Conservation (phyloP, 306 rosid genomes). For the Begonia peltatifolia region DNA sequence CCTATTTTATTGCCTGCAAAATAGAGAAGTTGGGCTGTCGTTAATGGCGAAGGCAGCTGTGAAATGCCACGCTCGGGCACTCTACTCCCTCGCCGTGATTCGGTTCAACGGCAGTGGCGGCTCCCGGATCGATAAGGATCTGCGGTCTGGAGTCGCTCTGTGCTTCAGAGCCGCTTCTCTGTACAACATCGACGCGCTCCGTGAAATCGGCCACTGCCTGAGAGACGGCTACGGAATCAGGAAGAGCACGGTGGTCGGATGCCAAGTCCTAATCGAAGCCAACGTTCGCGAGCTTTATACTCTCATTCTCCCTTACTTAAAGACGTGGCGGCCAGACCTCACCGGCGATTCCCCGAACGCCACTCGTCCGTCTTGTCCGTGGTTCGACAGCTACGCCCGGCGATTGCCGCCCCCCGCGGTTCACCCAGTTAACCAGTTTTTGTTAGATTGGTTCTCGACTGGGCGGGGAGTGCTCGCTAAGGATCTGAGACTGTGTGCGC, state of each 20-base stretch:
- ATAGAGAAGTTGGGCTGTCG: constrained; percentile 47
- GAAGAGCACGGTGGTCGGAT: constrained; percentile 43
- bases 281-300: constrained; percentile 55
- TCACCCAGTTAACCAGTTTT: constrained; percentile 50
- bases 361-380: constrained; percentile 13
- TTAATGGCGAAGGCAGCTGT: constrained; percentile 75
- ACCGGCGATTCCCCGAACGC: constrained; percentile 7
- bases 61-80: constrained; percentile 48
- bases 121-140: constrained; percentile 40
- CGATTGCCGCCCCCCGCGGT: constrained; percentile 31
- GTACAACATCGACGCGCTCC: constrained; percentile 73
- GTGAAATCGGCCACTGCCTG: constrained; percentile 83
- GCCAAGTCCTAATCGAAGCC: constrained; percentile 55
- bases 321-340: constrained; percentile 17
- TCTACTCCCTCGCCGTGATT: constrained; percentile 74
- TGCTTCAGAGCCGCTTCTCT: constrained; percentile 61
- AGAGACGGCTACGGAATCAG: constrained; percentile 80
- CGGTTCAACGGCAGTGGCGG: constrained; percentile 96
- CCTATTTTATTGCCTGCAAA: constrained; percentile 71
- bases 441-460: constrained; percentile 62
- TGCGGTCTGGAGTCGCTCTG: constrained; percentile 58
- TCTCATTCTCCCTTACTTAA: constrained; percentile 16
- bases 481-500: constrained; percentile 44
- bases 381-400: constrained; percentile 42
- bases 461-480: constrained; percentile 14